Percentiles rank a stretch among this genome's conserved stretches.
Conservation (phyloP, 2,329 filamentous ascomycete species). For the Acarospora socialis region DNA sequence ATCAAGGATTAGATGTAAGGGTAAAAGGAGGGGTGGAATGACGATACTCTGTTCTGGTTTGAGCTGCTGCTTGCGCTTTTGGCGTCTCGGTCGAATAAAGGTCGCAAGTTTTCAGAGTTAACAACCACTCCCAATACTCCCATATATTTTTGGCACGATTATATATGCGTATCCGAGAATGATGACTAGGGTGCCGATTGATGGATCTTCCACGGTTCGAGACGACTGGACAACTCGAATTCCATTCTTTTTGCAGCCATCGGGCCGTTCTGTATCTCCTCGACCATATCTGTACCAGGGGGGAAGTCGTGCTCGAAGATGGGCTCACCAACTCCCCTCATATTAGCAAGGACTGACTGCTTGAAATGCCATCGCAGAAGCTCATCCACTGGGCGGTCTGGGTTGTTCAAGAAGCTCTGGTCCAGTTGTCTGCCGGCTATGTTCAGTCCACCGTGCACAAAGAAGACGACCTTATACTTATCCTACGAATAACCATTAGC, state of each 20-base stretch:
- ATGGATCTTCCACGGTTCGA: no score
- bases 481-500: constrained; percentile 11
- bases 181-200: no score
- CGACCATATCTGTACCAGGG: constrained; percentile 15
- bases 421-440: constrained; percentile 13
- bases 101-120: no score
- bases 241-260: constrained; percentile 5
- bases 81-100: no score
- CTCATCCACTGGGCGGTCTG: constrained; percentile 9
- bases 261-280: constrained; percentile 5
- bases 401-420: constrained; percentile 9
- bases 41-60: no score
- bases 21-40: no score
- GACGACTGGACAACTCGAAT: constrained; percentile 6
- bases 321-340: constrained; percentile 16
- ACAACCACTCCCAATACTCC: no score
- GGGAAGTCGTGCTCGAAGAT: constrained; percentile 16
- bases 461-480: constrained; percentile 11
- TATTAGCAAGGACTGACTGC: constrained; percentile 16
- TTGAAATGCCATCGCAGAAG: constrained; percentile 16
- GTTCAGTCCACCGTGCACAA: constrained; percentile 4
- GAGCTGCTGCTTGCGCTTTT: no score
- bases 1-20: no score
- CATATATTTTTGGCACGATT: no score
- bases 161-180: no score